These are phyloP conservation scores for Coemansia sp. DNA, from an alignment of 192 early-diverging fungal genomes.

Conservation along the genomic window DNA sequence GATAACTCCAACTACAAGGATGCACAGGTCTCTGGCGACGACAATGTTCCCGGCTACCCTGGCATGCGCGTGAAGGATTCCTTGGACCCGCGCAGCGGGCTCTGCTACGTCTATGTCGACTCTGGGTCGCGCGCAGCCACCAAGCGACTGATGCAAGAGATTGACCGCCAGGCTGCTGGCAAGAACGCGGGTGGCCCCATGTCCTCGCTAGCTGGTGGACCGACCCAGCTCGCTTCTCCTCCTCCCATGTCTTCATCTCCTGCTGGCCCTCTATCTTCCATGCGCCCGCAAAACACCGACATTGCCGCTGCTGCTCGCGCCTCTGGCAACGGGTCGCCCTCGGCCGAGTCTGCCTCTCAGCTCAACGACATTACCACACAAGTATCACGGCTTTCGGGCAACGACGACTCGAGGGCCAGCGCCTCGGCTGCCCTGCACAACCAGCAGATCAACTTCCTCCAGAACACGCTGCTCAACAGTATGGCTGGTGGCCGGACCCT, in stretches of 20 bases:
- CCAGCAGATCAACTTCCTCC: slow-evolving; percentile 54
- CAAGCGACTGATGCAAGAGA: slow-evolving; percentile 51
- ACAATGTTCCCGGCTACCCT: slow-evolving; percentile 48
- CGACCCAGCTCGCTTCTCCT: neutral
- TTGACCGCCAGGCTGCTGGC: slow-evolving; percentile 37
- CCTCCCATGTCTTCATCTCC: slow-evolving; percentile 19
- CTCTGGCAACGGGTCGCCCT: slow-evolving; percentile 35
- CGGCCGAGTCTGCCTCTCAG: slow-evolving; percentile 41
- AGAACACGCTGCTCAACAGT: slow-evolving; percentile 46
- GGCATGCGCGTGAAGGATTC: slow-evolving; percentile 38
- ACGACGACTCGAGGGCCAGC: slow-evolving; percentile 19
- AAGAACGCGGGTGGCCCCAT: slow-evolving; percentile 11
- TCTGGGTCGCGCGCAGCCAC: slow-evolving; percentile 50
- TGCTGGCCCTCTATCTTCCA: slow-evolving; percentile 1
- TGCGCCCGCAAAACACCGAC: neutral
- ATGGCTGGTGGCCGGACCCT: slow-evolving; percentile 28
- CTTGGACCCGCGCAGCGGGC: slow-evolving; percentile 37
- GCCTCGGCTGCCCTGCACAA: slow-evolving; percentile 51
- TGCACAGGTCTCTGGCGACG: slow-evolving; percentile 28
- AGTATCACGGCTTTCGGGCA: slow-evolving; percentile 44
- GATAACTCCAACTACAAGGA: slow-evolving; percentile 47
- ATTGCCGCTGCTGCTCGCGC: slow-evolving; percentile 26
- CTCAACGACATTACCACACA: slow-evolving; percentile 46
- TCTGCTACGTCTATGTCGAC: slow-evolving; percentile 53
- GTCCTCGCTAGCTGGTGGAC: neutral